Evolutionary conservation across 441 rosid genomes (phyloP).

Genomic region (Brassica balearica): DNA sequence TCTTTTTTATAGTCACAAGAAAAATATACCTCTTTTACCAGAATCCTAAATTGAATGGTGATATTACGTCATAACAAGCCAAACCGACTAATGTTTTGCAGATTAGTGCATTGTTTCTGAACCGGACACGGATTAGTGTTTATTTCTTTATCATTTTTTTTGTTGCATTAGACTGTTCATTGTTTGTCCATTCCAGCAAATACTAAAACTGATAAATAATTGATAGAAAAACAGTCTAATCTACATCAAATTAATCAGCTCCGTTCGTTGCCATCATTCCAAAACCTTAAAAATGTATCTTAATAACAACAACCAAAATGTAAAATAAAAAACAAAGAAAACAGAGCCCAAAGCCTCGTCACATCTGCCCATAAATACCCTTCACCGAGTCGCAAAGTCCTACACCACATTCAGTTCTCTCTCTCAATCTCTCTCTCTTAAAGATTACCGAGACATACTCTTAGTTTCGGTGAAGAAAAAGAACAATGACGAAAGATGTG

Average conservation of each 20-base stretch:
- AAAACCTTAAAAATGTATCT: constrained; percentile 28
- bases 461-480: constrained; percentile 1
- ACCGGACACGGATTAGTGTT: not conserved
- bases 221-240: not conserved
- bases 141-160: not conserved
- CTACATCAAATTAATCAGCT: constrained; percentile 2
- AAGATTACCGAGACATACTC: not conserved
- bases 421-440: constrained; percentile 10
- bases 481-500: constrained; percentile 55
- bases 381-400: constrained; percentile 34
- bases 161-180: constrained; percentile 16
- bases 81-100: not conserved
- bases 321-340: not conserved
- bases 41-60: not conserved
- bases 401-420: constrained; percentile 27
- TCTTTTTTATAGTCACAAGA: not conserved
- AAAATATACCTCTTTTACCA: not conserved
- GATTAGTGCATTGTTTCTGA: not conserved
- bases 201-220: constrained; percentile 2
- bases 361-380: constrained; percentile 45
- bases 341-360: constrained; percentile 35
- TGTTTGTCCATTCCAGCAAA: not conserved
- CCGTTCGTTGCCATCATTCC: constrained; percentile 16
- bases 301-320: not conserved
- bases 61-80: not conserved